Evolutionary conservation across 176 grass and related monocot genomes (phyloP).

Genomic region (Hyparrhenia diplandra): DNA sequence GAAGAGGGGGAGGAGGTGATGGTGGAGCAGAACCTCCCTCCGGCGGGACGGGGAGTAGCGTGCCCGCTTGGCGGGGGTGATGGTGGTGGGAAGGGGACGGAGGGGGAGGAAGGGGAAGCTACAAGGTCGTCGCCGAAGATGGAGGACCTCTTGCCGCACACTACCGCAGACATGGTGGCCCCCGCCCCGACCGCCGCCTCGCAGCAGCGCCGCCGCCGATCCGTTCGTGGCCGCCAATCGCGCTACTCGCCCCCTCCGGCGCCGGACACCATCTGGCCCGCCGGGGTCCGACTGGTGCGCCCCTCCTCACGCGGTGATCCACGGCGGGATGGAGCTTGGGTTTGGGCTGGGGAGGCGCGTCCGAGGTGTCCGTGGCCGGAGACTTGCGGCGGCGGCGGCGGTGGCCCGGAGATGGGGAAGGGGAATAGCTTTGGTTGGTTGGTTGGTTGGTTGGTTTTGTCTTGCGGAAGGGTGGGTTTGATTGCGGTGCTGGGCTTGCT

Average conservation of each 20-base stretch:
- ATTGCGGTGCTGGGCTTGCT: no score
- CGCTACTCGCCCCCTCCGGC: slow-evolving; percentile 29
- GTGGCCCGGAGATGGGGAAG: not conserved
- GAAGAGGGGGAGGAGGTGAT: slow-evolving; percentile 48
- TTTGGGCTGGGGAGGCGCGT: not conserved
- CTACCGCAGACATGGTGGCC: slow-evolving; percentile 95
- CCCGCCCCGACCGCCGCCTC: slow-evolving; percentile 1
- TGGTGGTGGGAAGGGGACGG: slow-evolving; percentile 23
- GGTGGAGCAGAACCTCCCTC: slow-evolving; percentile 41
- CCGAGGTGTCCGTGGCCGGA: not conserved
- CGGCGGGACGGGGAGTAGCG: slow-evolving; percentile 59
- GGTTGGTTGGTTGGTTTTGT: not conserved
- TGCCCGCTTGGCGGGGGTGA: slow-evolving; percentile 57
- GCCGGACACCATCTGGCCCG: slow-evolving; percentile 48
- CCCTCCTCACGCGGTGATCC: slow-evolving; percentile 38
- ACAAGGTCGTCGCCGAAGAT: slow-evolving; percentile 80
- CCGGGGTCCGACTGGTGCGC: slow-evolving; percentile 1
- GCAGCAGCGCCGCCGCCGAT: slow-evolving; percentile 23
- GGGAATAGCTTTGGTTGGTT: not conserved
- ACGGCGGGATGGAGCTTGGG: slow-evolving; percentile 21
- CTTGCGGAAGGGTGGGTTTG: no score
- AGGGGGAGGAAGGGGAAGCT: slow-evolving; percentile 44
- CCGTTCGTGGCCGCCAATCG: slow-evolving; percentile 23
- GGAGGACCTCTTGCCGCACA: slow-evolving; percentile 97
- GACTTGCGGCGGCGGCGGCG: not conserved